Evolutionary conservation across 2,329 filamentous ascomycete species (phyloP), one percentile per base, ranked within the genome.

Genomic region (Capronia coronata): DNA sequence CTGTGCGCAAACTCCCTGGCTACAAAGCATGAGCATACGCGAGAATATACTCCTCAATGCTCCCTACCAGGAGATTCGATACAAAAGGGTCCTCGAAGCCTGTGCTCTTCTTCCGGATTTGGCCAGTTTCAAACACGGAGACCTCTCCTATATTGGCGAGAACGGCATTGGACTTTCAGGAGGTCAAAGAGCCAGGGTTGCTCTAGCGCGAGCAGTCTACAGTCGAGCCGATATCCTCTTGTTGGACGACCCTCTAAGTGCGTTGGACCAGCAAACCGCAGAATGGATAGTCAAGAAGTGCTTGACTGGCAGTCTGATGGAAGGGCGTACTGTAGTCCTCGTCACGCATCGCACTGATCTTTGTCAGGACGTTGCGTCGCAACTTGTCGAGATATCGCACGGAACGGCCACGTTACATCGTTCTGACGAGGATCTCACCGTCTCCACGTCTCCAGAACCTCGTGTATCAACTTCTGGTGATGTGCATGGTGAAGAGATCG

Each of bases 301-400:
- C 54, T 68, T 85, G 10, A 66, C 66, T 1, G 80, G 80, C 1
- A 70, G 72, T 1, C 62, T 84, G 25, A 64, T 80, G 48, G 63
- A 76, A 51, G 73, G 67, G 8, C 71, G 80, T 16, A 79, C 72
- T 0, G 67, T 77, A 0, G 69, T 84, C 21, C 67, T 85, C 13
- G 80, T 80, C 14, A 85, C 82, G 1, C 82, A 85, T 67, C 76
- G 81, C 1, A 78, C 75, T 0, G 83, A 90, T 53, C 70, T 95
- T 8, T 86, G 88, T 51, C 76, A 80, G 16, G 74, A 77, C n/a
- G 72, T 89, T 37, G 86, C 88, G 1, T 73, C 82, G 42, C 85
- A 93, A 61, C 76, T 88, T 13, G 68, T 95, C 8, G 80, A 89
- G 48, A 75, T 95, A 8, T 65, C 74, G 1, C 72, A 83, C 29